phyloP scores from a whole-genome alignment of 176 grass and related monocot species.

The Zoysia pacifica region DNA sequence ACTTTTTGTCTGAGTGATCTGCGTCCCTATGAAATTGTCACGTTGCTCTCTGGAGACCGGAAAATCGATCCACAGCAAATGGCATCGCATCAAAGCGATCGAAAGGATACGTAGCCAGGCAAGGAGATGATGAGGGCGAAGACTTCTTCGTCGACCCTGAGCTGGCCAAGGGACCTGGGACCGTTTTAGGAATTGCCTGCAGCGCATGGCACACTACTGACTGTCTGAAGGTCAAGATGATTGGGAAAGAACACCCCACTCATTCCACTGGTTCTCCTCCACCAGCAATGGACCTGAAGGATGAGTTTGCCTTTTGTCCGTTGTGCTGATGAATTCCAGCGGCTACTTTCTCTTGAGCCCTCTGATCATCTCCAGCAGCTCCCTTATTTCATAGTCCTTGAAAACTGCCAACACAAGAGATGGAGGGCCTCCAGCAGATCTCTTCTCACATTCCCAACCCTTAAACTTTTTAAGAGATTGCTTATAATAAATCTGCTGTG shows the following conservation, averaged over 20 bases:
- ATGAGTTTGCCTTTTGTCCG: background rate
- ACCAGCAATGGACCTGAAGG: slow-evolving; percentile 22
- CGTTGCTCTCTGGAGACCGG: slow-evolving; percentile 36
- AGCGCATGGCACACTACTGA: slow-evolving; percentile 36
- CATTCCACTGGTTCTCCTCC: slow-evolving; percentile 22
- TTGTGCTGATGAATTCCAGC: slow-evolving; percentile 21
- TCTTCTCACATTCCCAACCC: no score
- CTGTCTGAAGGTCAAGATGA: slow-evolving; percentile 49
- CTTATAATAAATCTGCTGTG: no score
- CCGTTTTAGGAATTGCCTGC: slow-evolving; percentile 40
- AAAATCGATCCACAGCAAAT: slow-evolving; percentile 31
- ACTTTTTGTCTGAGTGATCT: slow-evolving; percentile 29
- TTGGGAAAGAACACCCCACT: slow-evolving; percentile 24
- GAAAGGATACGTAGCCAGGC: slow-evolving; percentile 12
- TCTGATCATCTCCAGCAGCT: background rate
- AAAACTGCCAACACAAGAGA: no score
- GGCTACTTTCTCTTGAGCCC: slow-evolving; percentile 34
- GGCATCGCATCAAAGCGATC: slow-evolving; percentile 32
- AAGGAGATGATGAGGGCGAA: slow-evolving; percentile 26
- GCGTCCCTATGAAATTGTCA: slow-evolving; percentile 34
- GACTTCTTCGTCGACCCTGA: slow-evolving; percentile 35
- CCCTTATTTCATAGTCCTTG: no score
- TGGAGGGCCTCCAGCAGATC: no score
- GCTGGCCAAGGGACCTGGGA: slow-evolving; percentile 21
- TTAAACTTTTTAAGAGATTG: no score